Evolutionary conservation across 1,284 basidiomycete genomes (phyloP), one percentile per base, ranked within the genome.

Genomic region (Austroboletus niveus): DNA sequence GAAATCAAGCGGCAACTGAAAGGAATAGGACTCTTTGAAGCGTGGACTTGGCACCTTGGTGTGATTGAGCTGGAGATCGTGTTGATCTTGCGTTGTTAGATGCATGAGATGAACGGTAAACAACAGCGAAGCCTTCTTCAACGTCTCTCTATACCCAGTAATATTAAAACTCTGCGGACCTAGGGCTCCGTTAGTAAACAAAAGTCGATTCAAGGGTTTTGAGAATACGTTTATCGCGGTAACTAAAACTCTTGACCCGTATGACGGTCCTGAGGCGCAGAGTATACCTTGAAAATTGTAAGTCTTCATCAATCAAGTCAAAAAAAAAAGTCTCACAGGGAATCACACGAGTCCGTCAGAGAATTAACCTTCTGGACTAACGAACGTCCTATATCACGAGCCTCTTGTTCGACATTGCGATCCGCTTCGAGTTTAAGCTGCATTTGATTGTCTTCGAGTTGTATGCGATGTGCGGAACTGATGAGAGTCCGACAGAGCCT

Each of bases 31-130:
- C 46, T 52, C 67, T n/a, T 45, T 56, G 27, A 54, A 59, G 15
- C 62, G 61, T 0, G 78, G 77, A 0, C 59, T 59, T 2, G 77
- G 78, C 14, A 78, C 56, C 41, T 68, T 63, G 1, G 41, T 62
- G 0, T 65, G 48, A 54, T 78, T 63, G 1, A 76, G 45, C 55
- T 75, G 75, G 49, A 78, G 48, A 0, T 61, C 60, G 0, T 81
- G 75, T 38, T 68, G 67, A 55, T 81, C 73, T 9, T 74, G 67
- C 5, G 69, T 60, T 0, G 71, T 71, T 11, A 82, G 54, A 5
- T 71, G 63, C 42, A 82, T 57, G 0, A 61, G 22, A 47, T 73
- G 64, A 0, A 80, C 56, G 0, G 64, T 70, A 49, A 75, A 75
- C 27, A 65, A 45, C 0, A 63, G 32, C 1, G 55, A 51, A 12